phyloP scores from a whole-genome alignment of 23 red algal genomes.

The Gracilaria domingensis region DNA sequence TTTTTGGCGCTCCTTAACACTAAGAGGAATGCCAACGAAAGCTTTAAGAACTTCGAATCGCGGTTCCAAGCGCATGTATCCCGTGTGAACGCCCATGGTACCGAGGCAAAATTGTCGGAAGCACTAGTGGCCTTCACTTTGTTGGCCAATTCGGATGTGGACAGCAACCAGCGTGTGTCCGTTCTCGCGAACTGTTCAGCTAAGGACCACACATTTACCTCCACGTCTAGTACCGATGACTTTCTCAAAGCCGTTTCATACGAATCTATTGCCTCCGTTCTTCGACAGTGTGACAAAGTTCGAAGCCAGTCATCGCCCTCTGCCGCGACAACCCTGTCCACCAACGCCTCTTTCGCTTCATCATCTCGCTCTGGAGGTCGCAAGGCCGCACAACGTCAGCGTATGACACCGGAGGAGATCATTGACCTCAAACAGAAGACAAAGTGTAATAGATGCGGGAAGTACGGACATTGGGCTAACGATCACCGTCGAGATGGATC shows the following conservation, averaged over 20 bases:
- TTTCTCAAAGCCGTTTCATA: background rate
- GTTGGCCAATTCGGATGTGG: background rate
- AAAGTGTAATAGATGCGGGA: conserved; percentile 15
- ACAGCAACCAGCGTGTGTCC: background rate
- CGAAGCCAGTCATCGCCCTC: no score
- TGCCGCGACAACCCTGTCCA: no score
- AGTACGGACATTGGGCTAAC: conserved; percentile 7
- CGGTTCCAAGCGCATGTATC: background rate
- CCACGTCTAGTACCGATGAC: background rate
- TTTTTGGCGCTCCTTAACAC: background rate
- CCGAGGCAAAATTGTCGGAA: background rate
- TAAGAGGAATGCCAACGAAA: background rate
- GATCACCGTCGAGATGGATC: conserved; percentile 23
- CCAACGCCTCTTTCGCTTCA: no score
- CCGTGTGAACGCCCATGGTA: background rate
- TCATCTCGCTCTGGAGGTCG: no score
- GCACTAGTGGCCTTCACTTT: background rate
- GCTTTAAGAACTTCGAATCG: background rate
- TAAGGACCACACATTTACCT: background rate
- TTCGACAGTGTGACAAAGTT: conserved; percentile 3
- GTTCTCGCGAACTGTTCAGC: background rate
- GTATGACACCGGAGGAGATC: conserved; percentile 6
- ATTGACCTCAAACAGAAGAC: conserved; percentile 13
- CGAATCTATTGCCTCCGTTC: background rate
- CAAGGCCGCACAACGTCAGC: background rate